These are phyloP conservation scores for Trebouxia gelatinosa DNA, from an alignment of 163 green algal genomes.

Conservation along the genomic window DNA sequence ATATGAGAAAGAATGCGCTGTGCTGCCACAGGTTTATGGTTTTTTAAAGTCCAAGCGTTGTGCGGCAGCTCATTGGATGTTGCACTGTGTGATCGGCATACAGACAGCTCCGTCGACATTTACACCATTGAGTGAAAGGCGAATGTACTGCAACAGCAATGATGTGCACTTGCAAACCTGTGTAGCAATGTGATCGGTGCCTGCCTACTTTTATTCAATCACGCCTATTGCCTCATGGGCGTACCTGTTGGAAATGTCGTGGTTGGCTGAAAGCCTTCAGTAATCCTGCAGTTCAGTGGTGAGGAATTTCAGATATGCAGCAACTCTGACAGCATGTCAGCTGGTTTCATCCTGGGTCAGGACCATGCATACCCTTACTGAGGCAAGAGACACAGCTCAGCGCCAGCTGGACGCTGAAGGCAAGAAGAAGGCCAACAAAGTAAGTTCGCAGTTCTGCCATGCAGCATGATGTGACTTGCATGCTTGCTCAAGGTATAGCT, in stretches of 20 bases:
- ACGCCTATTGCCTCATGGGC: neutral
- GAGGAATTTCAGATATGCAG: conserved; percentile 58
- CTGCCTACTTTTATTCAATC: neutral
- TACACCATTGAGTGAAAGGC: too few species aligned
- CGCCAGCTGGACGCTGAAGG: conserved; percentile 59
- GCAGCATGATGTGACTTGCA: neutral
- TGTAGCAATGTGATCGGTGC: neutral
- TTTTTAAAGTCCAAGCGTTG: too few species aligned
- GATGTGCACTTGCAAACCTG: neutral
- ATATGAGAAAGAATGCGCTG: too few species aligned
- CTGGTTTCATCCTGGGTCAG: conserved; percentile 62
- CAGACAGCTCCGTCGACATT: too few species aligned
- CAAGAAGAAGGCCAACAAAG: conserved; percentile 60
- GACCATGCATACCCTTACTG: conserved; percentile 42
- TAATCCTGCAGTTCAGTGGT: conserved; percentile 50
- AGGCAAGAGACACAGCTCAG: conserved; percentile 54
- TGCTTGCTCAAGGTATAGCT: neutral
- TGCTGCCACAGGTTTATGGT: too few species aligned
- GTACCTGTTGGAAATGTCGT: neutral
- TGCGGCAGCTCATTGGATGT: too few species aligned
- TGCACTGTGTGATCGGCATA: too few species aligned
- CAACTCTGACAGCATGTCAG: conserved; percentile 62
- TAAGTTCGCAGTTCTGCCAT: conserved; percentile 20
- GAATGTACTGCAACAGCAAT: too few species aligned
- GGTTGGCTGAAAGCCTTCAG: too few species aligned